These are phyloP conservation scores for Solanum lignicaule DNA, from an alignment of 257 asterid genomes.

Conservation along the genomic window DNA sequence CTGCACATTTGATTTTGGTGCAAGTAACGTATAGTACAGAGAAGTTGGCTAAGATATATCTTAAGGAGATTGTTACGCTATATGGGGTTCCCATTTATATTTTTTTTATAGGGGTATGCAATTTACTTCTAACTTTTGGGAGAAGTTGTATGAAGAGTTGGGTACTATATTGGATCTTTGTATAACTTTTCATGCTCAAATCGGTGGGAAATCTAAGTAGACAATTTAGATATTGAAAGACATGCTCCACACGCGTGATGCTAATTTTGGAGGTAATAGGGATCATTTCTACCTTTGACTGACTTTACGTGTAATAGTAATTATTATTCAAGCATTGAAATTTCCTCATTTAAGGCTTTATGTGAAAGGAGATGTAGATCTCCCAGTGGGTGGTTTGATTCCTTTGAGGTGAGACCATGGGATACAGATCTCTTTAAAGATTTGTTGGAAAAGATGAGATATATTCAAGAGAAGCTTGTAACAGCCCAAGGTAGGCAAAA, in stretches of 20 bases:
- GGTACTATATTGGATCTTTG: neutral
- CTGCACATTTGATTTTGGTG: neutral
- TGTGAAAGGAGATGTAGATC: neutral
- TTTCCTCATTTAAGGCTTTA: neutral
- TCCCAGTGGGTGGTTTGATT: neutral
- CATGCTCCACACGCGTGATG: neutral
- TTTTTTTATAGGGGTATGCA: neutral
- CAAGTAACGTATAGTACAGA: too few species aligned
- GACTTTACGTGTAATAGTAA: too few species aligned
- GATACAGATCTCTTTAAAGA: too few species aligned
- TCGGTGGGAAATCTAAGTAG: neutral
- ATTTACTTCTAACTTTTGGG: neutral
- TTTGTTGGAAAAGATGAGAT: too few species aligned
- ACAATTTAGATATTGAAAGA: too few species aligned
- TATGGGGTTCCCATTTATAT: neutral
- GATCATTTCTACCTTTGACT: neutral
- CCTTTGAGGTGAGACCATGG: too few species aligned
- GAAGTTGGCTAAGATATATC: neutral
- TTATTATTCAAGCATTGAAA: neutral
- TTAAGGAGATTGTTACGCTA: neutral
- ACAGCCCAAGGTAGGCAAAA: too few species aligned
- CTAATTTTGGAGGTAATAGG: neutral
- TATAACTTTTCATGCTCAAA: neutral
- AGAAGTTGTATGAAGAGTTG: neutral
- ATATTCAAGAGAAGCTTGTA: too few species aligned